Evolutionary conservation across 75 land plant species (phyloP).

Genomic region (Picea glauca): DNA sequence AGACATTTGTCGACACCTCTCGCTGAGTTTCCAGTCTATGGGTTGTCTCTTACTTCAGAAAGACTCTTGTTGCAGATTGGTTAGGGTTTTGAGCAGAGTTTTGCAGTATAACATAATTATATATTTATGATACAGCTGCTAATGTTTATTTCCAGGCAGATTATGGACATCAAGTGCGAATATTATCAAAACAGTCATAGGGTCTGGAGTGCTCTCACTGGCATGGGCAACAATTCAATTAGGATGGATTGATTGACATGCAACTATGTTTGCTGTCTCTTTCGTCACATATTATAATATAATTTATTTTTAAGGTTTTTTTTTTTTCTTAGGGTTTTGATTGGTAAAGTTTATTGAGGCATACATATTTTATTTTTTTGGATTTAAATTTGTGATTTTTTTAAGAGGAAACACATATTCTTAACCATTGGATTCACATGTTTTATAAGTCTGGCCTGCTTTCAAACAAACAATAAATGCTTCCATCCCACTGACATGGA

Average conservation of each 20-base stretch:
- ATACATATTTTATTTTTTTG: too few relatives aligned
- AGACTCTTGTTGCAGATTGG: neutral
- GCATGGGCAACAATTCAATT: too few relatives aligned
- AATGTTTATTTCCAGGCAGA: constrained; percentile 15
- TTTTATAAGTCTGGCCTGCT: constrained; percentile 38
- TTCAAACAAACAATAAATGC: constrained; percentile 65
- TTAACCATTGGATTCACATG: too few relatives aligned
- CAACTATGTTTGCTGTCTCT: constrained; percentile 47
- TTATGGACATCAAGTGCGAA: constrained; percentile 76
- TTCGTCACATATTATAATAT: constrained; percentile 41
- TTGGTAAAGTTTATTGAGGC: too few relatives aligned
- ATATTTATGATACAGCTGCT: too few relatives aligned
- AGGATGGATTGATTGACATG: constrained; percentile 78
- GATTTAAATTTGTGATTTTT: too few relatives aligned
- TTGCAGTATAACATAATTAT: neutral
- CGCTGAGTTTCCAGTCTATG: neutral
- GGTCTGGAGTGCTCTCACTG: constrained; percentile 36
- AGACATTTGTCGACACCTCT: neutral
- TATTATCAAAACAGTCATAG: constrained; percentile 60
- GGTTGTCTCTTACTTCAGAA: neutral
- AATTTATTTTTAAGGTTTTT: too few relatives aligned
- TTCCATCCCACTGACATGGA: constrained; percentile 68
- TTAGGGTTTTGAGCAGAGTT: neutral
- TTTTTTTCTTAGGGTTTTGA: too few relatives aligned
- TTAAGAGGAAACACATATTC: too few relatives aligned